Conservation (phyloP, 768 basidiomycete genomes). For the Boletus bicolor region DNA sequence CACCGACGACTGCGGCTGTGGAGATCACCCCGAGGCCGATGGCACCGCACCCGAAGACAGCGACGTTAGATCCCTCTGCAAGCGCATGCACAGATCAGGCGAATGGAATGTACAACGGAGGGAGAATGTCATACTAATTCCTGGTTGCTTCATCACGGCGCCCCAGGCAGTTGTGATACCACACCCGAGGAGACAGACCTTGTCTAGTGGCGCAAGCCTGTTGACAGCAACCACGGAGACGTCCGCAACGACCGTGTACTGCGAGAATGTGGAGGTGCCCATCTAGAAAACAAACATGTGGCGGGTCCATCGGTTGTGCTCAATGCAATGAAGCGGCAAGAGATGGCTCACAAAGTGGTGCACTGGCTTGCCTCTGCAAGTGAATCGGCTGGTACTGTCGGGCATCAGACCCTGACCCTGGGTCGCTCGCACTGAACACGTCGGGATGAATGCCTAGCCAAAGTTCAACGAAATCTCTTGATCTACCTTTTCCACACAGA, state of each 20-base stretch:
- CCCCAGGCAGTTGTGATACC: slow-evolving; percentile 99
- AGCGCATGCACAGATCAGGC: background rate
- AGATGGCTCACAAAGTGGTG: slow-evolving; percentile 77
- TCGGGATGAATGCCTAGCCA: background rate
- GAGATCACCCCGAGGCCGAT: slow-evolving; percentile 93
- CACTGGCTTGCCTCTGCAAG: slow-evolving; percentile 79
- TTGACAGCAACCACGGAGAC: slow-evolving; percentile 93
- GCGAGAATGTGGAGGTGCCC: slow-evolving; percentile 99
- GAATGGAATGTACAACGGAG: background rate
- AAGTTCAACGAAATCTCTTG: background rate
- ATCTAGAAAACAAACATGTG: slow-evolving; percentile 52
- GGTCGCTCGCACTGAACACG: slow-evolving; percentile 72
- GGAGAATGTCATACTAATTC: slow-evolving; percentile 55
- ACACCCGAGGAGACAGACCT: slow-evolving; percentile 94
- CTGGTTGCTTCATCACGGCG: slow-evolving; percentile 87
- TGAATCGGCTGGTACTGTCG: slow-evolving; percentile 85
- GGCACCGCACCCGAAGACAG: slow-evolving; percentile 94
- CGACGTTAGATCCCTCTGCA: slow-evolving; percentile 79
- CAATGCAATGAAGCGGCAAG: background rate
- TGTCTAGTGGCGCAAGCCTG: slow-evolving; percentile 83
- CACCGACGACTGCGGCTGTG: slow-evolving; percentile 72
- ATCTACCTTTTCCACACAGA: slow-evolving; percentile 85
- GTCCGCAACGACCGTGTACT: slow-evolving; percentile 98
- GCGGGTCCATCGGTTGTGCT: background rate
- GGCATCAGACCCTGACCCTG: slow-evolving; percentile 97